Evolutionary conservation across 2,329 filamentous ascomycete genomes (phyloP).

Genomic region (Monosporascus sp.): DNA sequence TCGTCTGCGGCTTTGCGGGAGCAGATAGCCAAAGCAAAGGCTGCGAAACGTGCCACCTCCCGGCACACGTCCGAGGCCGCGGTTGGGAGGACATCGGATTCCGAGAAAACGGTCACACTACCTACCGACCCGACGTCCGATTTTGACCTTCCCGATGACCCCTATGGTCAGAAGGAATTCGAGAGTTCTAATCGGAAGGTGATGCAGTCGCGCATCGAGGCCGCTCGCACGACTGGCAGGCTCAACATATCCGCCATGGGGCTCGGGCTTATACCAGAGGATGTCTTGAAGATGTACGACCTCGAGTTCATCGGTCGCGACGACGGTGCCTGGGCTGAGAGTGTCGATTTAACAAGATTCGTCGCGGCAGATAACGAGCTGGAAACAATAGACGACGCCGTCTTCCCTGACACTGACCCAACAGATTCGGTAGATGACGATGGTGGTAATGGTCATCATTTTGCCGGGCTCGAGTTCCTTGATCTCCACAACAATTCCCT

Average conservation of each 20-base stretch:
- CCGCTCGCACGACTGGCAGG: conserved; percentile 70
- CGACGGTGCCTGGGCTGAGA: conserved; percentile 78
- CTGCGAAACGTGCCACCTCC: conserved; percentile 58
- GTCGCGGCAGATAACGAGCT: conserved; percentile 89
- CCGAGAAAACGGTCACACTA: conserved; percentile 33
- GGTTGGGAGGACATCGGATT: conserved; percentile 9
- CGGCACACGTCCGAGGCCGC: conserved; percentile 25
- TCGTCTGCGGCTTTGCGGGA: conserved; percentile 79
- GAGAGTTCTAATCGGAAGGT: conserved; percentile 59
- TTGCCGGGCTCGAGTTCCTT: conserved; percentile 72
- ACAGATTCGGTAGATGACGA: conserved; percentile 56
- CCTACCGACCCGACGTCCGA: conserved; percentile 48
- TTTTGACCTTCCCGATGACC: conserved; percentile 56
- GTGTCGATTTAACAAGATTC: conserved; percentile 78
- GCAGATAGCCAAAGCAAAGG: conserved; percentile 89
- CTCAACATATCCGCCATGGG: conserved; percentile 85
- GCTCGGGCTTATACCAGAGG: conserved; percentile 70
- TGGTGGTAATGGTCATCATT: conserved; percentile 66
- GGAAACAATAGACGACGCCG: conserved; percentile 61
- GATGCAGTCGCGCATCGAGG: conserved; percentile 64
- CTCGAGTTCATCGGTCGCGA: conserved; percentile 59
- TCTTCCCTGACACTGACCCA: conserved; percentile 70
- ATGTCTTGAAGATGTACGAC: conserved; percentile 89
- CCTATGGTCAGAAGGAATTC: conserved; percentile 62
- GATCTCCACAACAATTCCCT: conserved; percentile 85